A percentile compares a stretch with the other conserved stretches of the same genome.
These are phyloP conservation scores for Moesziomyces sp. DNA, from an alignment of 1,284 basidiomycete species.

Conservation along the genomic window DNA sequence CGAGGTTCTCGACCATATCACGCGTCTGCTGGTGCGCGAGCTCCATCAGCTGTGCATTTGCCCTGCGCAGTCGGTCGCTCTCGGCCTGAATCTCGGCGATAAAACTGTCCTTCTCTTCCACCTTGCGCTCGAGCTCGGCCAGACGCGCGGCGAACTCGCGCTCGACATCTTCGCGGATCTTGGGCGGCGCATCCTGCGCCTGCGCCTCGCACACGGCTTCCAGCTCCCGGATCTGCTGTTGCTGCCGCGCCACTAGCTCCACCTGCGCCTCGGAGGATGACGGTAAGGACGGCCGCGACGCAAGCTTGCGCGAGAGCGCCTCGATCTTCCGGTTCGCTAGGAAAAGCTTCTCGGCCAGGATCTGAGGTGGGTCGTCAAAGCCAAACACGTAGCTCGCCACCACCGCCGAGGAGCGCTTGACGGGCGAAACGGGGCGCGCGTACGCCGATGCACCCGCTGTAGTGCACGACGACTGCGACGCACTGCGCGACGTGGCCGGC, in stretches of 20 bases:
- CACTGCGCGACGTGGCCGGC: conserved; percentile 11
- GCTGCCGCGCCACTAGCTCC: conserved; percentile 37
- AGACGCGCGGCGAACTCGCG: conserved; percentile 37
- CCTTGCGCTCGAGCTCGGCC: conserved; percentile 13
- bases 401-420: conserved; percentile 20
- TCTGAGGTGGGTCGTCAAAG: conserved; percentile 52
- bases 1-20: conserved; percentile 44
- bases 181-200: conserved; percentile 49
- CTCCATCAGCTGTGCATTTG: conserved; percentile 46
- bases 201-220: conserved; percentile 62
- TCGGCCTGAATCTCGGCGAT: conserved; percentile 46
- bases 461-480: conserved; percentile 14
- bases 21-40: conserved; percentile 53
- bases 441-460: conserved; percentile 6
- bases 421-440: conserved; percentile 52
- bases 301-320: conserved; percentile 39
- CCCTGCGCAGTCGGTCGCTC: conserved; percentile 31
- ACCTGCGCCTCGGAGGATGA: conserved; percentile 27
- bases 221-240: conserved; percentile 54
- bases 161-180: conserved; percentile 62
- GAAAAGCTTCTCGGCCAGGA: conserved; percentile 62
- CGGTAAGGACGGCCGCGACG: conserved; percentile 44
- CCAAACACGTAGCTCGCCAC: conserved; percentile 16
- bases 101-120: conserved; percentile 52
- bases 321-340: conserved; percentile 47